Evolutionary conservation across 1,284 basidiomycete species (phyloP).

Genomic region (Somion occarium): DNA sequence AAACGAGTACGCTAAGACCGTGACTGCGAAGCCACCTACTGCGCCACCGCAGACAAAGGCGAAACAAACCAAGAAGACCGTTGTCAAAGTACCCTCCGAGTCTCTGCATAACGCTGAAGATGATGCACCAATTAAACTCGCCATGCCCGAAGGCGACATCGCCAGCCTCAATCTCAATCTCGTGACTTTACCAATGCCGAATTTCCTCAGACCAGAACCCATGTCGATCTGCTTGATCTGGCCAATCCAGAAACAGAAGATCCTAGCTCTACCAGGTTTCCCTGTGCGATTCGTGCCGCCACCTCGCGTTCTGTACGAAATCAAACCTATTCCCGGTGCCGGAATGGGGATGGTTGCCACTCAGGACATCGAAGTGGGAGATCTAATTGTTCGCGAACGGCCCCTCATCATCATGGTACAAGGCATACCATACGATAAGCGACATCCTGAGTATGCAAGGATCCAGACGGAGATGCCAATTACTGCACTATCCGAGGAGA

Average conservation of each 20-base stretch:
- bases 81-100: too few relatives aligned
- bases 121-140: too few relatives aligned
- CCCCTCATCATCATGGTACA: neutral
- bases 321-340: neutral
- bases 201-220: neutral
- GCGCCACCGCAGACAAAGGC: too few relatives aligned
- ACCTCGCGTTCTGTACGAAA: neutral
- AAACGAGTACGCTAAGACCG: too few relatives aligned
- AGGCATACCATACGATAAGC: neutral
- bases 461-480: neutral
- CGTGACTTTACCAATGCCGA: neutral
- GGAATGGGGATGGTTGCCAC: conserved; percentile 7
- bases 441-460: neutral
- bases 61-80: too few relatives aligned
- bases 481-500: neutral
- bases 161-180: neutral
- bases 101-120: too few relatives aligned
- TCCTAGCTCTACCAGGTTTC: neutral
- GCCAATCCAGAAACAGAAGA: neutral
- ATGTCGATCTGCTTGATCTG: neutral
- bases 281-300: neutral
- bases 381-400: neutral
- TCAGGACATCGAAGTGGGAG: conserved; percentile 1
- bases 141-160: too few relatives aligned
- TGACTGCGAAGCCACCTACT: too few relatives aligned